Evolutionary conservation across 2,329 filamentous ascomycete species (phyloP).

Genomic region (Trichoderma cornu-damae): DNA sequence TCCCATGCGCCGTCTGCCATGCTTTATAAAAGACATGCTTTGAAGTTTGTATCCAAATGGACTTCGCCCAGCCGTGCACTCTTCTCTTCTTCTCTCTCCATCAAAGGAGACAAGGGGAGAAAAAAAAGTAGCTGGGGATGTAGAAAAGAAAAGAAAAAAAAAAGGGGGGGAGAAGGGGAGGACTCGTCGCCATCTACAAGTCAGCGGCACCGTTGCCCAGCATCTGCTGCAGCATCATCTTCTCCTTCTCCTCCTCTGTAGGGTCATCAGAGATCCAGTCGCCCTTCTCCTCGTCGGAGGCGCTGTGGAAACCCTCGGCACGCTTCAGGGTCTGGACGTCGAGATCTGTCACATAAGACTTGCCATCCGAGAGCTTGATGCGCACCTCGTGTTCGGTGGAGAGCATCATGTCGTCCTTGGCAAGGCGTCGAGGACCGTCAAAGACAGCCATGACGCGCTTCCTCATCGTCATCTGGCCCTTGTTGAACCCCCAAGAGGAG

Average conservation of each 20-base stretch:
- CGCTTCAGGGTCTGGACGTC: conserved; percentile 86
- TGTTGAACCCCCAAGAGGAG: conserved; percentile 85
- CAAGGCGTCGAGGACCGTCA: conserved; percentile 78
- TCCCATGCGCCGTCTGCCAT: conserved; percentile 30
- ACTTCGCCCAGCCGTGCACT: not conserved
- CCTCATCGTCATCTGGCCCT: conserved; percentile 96
- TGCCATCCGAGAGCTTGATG: conserved; percentile 68
- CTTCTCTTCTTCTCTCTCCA: not conserved
- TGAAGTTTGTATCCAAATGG: not conserved
- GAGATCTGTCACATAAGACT: conserved; percentile 84
- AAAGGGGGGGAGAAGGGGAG: not conserved
- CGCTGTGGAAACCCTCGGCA: conserved; percentile 74
- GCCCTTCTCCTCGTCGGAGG: conserved; percentile 82
- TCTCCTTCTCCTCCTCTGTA: conserved; percentile 54
- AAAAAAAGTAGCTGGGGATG: not conserved
- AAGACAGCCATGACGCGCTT: conserved; percentile 93
- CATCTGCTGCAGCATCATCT: conserved; percentile 57
- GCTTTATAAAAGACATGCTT: conserved; percentile 20
- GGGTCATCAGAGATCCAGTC: conserved; percentile 73
- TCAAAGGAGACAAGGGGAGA: not conserved
- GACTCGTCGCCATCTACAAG: conserved; percentile 20
- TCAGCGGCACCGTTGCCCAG: conserved; percentile 28
- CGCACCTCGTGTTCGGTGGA: conserved; percentile 92
- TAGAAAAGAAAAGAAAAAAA: not conserved
- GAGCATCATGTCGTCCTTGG: conserved; percentile 99